Base-by-base conservation (phyloP, 2,329 filamentous ascomycete species). In the Knoxdaviesia proteae region DNA sequence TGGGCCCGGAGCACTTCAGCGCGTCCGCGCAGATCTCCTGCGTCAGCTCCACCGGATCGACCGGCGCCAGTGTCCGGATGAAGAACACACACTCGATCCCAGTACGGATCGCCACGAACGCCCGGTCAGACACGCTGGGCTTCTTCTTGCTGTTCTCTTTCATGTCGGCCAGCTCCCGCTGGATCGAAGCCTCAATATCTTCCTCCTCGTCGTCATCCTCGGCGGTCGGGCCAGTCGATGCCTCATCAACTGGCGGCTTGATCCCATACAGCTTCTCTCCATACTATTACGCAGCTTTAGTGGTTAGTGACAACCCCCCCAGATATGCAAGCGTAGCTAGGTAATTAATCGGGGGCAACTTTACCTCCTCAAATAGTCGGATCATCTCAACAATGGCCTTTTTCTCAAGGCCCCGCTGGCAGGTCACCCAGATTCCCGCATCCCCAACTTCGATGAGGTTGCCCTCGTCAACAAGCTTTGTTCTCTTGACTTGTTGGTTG, bases 341-440 rank as follows among this genome's bases (percentile, higher is more conserved):
- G 20, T 20, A 2, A 39, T 10, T 10, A 38, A 33, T 34, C 10
- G 33, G 33, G 30, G 7, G 32, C 7, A 39, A 20, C 34, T 36
- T 36, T 36, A 81, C 77, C 61, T 80, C 68, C 38, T 77, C 67
- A 52, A 84, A 80, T 29, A 86, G 60, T 45, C 69, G 59, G 45
- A 65, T 66, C 47, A 86, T 65, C 54, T 88, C 82, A 41, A 67
- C 63, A 3, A 80, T 68, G 9, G 80, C 79, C 56, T 76, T 79
- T 37, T 64, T 65, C 58, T 83, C 80, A 61, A 80, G 78, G 49
- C 73, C 72, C 53, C 78, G 71, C 42, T 78, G 74, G 54, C 80
- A 87, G 0, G 81, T 86, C 32, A 78, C 77, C 80, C 80, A 88
- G 45, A 88, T 75, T 5, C 82, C 82, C 42, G 68, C 63, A 52